Base-by-base conservation (phyloP, 345 rosid genomes). In the Arabidopsis thaliana region DNA sequence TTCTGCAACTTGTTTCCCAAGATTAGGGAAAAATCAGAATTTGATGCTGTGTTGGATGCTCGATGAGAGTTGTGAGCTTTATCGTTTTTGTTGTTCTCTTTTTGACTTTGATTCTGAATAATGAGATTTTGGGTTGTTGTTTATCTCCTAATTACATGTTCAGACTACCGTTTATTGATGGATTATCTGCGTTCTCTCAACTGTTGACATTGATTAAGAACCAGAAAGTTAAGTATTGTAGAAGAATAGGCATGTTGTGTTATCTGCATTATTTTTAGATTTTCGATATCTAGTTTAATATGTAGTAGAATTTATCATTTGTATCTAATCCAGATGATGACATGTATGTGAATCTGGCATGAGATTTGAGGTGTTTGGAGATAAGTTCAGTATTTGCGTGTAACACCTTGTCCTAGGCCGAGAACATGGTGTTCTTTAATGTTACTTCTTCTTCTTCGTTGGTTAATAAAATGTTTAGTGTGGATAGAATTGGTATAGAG, bases 61-160 rank as follows among this genome's bases (percentile, higher is more conserved):
- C 13, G 12, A 24, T 30, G 61, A 61, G 52, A 50, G 10, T 62
- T 30, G 4, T 71, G 59, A 45, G 56, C 66, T 45, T 70, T 59
- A 10, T 33, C 16, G 61, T 55, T 16, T 68, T 22, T 33, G 20
- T 16, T 16, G 20, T 33, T 0, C 24, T 59, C 11, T 23, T 28
- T 23, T 62, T 23, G 22, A 71, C 25, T 25, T 60, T 38, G 51
- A 38, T 50, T 49, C 0, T 72, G 51, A 16, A 41, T 72, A 64
- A 73, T 44, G 44, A 53, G 57, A 49, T 53, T 62, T n/a, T 56
- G 51, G 25, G 36, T 13, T 65, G 4, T 70, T 46, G 45, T 34
- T 24, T 24, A 25, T 48, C 14, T 16, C 3, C 63, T 25, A n/a
- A 16, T 55, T 58, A 58, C 56, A 58, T 24, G 37, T 45, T 10